Conservation (phyloP, 306 rosid genomes). For the Pachyrhizus erosus region DNA sequence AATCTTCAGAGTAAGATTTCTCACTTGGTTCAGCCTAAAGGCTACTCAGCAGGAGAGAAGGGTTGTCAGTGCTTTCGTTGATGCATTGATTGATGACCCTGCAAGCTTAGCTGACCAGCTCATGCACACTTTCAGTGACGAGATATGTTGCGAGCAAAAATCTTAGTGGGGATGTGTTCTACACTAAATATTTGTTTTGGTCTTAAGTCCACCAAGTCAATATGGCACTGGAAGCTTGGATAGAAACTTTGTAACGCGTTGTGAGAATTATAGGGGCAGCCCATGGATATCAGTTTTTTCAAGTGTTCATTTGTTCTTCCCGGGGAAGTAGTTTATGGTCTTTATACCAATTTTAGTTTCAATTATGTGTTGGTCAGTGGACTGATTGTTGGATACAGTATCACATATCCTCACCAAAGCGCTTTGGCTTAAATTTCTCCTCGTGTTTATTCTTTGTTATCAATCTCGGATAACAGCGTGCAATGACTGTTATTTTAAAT, state of each 20-base stretch:
- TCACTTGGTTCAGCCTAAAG: constrained; percentile 96
- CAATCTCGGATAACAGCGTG: background rate
- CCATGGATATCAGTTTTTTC: constrained; percentile 39
- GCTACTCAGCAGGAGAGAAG: constrained; percentile 79
- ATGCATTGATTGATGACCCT: constrained; percentile 80
- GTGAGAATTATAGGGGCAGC: constrained; percentile 39
- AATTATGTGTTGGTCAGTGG: constrained; percentile 13
- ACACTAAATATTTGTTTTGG: constrained; percentile 32
- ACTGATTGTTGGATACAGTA: constrained; percentile 39
- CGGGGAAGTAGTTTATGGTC: constrained; percentile 14
- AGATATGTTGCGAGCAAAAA: constrained; percentile 67
- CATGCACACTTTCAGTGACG: constrained; percentile 75
- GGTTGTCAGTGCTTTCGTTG: constrained; percentile 84
- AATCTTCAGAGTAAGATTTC: constrained; percentile 82
- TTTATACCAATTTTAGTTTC: constrained; percentile 29
- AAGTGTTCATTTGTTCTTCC: constrained; percentile 23
- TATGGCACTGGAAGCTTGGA: constrained; percentile 46
- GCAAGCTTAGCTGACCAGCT: constrained; percentile 92
- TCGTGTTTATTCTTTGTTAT: background rate
- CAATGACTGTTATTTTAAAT: no score
- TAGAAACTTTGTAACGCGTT: constrained; percentile 23
- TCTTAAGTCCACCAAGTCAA: constrained; percentile 12
- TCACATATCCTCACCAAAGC: constrained; percentile 11
- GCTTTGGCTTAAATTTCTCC: background rate
- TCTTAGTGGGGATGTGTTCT: constrained; percentile 43